Evolutionary conservation across 2,329 filamentous ascomycete species (phyloP), one percentile per base, ranked within the genome.

Genomic region (Botryotinia calthae): DNA sequence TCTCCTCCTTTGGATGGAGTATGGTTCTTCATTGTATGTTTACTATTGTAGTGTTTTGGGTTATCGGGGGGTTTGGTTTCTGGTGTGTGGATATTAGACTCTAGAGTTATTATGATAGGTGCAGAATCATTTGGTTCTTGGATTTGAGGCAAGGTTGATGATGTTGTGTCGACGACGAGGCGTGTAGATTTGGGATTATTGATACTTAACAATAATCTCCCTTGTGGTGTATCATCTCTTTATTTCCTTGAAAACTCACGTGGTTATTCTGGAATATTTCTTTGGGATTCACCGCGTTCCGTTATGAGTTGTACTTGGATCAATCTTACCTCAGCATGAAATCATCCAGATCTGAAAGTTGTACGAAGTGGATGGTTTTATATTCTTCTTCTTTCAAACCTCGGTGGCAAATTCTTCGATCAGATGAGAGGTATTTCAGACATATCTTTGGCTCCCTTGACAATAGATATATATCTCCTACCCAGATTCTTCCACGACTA

Each of bases 41-140:
- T n/a, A n/a, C n/a, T n/a, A 25, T 48, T 48, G 2, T 48, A 0
- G 10, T 51, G 25, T 51, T 7, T n/a, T 1, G 25, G 0, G n/a
- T 5, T 0, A 1, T 14, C 0, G 2, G 12, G 0, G 12, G 22
- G n/a, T 0, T n/a, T 12, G 0, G 48, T n/a, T n/a, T n/a, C 10
- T 6, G 48, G 10, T 25, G 48, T n/a, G 25, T 48, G 48, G 25
- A 51, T 25, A 25, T 48, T 10, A 2, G 20, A 48, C 4, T 9
- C 22, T 10, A 22, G 22, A 12, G 22, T 48, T 48, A 4, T 4
- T 48, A 22, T 25, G 22, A 0, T 25, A 42, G 8, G 46, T 25
- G 20, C 18, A 25, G 46, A 25, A 48, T 48, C 46, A 2, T 25
- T 51, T 6, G 10, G 25, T 3, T 51, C 48, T n/a, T 51, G 4